Base-by-base conservation (phyloP, 345 rosid species). In the Salix caprea region DNA sequence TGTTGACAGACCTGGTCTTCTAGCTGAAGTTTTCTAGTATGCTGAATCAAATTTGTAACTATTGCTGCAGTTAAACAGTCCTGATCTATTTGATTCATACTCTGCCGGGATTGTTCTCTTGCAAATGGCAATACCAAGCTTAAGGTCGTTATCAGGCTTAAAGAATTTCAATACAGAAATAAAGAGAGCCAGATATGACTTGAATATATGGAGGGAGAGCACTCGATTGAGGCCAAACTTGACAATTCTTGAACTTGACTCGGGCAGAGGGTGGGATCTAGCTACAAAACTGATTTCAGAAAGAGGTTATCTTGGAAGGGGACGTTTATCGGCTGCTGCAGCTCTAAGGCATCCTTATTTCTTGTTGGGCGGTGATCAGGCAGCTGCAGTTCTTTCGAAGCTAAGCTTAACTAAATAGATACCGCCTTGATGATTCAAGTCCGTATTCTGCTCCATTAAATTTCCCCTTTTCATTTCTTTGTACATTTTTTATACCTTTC, bases 191-290 rank as follows among this genome's bases (percentile, higher is more conserved):
- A 75, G 77, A 8, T 93, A 93, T 65, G 93, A 93, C 82, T 80
- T 93, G 85, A 89, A 91, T 75, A 78, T 77, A 75, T 95, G 99
- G 97, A 89, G 93, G 77, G 83, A 85, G 75, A 69, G 42, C 76
- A 93, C 94, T 60, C 86, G 91, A 78, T 86, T 80, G 40, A 89
- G 92, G 82, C 97, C 97, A 6, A 92, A 93, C 83, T 84, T 95
- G 23, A 90, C 83, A 50, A 84, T 91, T 70, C 95, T 93, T 34
- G 99, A 93, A 76, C 91, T 95, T 3, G 99, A 95, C 74, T 90
- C 93, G 0, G 97, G 93, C 48, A 91, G 94, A 85, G 99, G 97
- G n/a, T 93, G 99, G 99, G 96, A 95, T 79, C 87, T 93, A 42
- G 97, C 97, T 67, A 90, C 91, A 3, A 93, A 89, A 83, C 89